A percentile compares a stretch with the other conserved stretches of the same genome.
These are phyloP conservation scores for Rossbeevera mucosa DNA, from an alignment of 768 basidiomycete species.

Conservation along the genomic window DNA sequence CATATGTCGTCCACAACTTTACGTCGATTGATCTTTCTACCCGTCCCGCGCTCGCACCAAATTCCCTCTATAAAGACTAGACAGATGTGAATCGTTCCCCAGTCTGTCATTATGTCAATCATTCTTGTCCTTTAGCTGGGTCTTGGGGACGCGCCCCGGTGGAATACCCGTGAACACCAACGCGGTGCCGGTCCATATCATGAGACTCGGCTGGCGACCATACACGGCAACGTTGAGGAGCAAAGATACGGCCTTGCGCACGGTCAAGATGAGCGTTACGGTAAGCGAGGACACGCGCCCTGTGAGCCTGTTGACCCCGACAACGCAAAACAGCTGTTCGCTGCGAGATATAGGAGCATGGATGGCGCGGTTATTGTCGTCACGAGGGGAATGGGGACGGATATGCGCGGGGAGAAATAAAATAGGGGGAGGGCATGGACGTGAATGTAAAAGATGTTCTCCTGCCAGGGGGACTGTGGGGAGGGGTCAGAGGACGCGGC, in stretches of 20 bases:
- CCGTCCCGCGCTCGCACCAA: neutral
- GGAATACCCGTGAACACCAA: slow-evolving; percentile 65
- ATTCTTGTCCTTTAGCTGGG: slow-evolving; percentile 23
- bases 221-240: slow-evolving; percentile 61
- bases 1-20: slow-evolving; percentile 12
- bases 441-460: slow-evolving; percentile 90
- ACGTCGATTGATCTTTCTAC: slow-evolving; percentile 18
- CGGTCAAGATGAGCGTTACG: slow-evolving; percentile 75
- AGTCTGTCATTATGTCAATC: slow-evolving; percentile 18
- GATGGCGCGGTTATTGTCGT: slow-evolving; percentile 43
- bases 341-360: slow-evolving; percentile 55
- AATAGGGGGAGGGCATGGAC: slow-evolving; percentile 79
- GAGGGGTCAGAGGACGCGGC: slow-evolving; percentile 12
- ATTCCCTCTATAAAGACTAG: neutral
- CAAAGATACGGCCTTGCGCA: slow-evolving; percentile 76
- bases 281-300: slow-evolving; percentile 68
- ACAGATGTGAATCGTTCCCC: neutral
- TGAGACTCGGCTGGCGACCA: slow-evolving; percentile 34
- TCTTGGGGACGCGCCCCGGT: slow-evolving; percentile 10
- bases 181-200: slow-evolving; percentile 68
- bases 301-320: slow-evolving; percentile 85
- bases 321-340: slow-evolving; percentile 81
- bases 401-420: slow-evolving; percentile 39
- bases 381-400: slow-evolving; percentile 8
- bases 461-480: slow-evolving; percentile 63